phyloP scores from a whole-genome alignment of 2,329 filamentous ascomycete genomes.

The Nannizzia gypsea region DNA sequence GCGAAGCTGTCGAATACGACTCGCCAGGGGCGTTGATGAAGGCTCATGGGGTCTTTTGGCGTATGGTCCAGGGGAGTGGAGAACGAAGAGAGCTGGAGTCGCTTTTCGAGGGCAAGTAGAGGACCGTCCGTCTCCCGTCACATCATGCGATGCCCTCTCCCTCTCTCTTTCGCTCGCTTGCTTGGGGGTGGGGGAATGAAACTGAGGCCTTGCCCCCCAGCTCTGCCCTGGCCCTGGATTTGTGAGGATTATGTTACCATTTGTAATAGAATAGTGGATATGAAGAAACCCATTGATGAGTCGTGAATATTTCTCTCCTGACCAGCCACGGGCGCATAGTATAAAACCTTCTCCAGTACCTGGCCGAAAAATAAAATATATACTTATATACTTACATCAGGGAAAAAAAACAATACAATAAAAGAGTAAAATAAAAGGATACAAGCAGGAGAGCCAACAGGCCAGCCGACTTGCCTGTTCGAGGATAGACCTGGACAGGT shows the following conservation, averaged over 20 bases:
- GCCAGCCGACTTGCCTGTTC: not conserved
- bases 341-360: not conserved
- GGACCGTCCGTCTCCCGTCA: not conserved
- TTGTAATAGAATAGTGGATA: constrained; percentile 1
- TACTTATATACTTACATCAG: not conserved
- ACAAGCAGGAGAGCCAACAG: not conserved
- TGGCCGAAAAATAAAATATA: not conserved
- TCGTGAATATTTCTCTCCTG: not conserved
- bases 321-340: constrained; percentile 3
- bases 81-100: not conserved
- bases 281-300: not conserved
- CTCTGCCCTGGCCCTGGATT: not conserved
- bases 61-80: constrained; percentile 6
- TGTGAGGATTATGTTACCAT: constrained; percentile 4
- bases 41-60: constrained; percentile 2
- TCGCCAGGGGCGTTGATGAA: not conserved
- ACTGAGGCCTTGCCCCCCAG: not conserved
- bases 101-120: not conserved
- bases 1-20: constrained; percentile 27
- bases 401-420: not conserved
- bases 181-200: not conserved
- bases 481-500: not conserved
- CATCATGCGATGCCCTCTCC: not conserved
- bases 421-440: too few relatives aligned
- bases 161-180: not conserved